Evolutionary conservation across 2,329 filamentous ascomycete species (phyloP).

Genomic region (Aspergillus persii): DNA sequence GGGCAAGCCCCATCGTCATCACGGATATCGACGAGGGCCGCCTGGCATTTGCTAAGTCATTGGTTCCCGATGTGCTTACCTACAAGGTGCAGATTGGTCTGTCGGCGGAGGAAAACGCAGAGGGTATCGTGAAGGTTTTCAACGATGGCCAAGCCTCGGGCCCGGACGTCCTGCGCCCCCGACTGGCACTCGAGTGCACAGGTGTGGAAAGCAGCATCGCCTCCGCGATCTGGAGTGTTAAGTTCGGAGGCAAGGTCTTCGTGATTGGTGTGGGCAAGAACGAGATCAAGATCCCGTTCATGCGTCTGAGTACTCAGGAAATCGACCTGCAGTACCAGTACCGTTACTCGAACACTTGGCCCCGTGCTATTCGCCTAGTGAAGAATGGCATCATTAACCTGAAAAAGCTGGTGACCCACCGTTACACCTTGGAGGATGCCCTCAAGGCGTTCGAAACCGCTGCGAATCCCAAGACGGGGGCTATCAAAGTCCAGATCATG

Average conservation of each 20-base stretch:
- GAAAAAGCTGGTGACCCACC: slow-evolving; percentile 80
- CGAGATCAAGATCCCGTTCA: slow-evolving; percentile 94
- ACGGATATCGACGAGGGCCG: slow-evolving; percentile 91
- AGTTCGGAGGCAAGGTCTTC: slow-evolving; percentile 96
- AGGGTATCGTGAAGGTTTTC: slow-evolving; percentile 66
- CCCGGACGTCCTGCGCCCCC: slow-evolving; percentile 67
- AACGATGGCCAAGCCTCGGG: slow-evolving; percentile 46
- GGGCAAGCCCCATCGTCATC: slow-evolving; percentile 86
- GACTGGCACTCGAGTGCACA: slow-evolving; percentile 85
- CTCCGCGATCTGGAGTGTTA: slow-evolving; percentile 81
- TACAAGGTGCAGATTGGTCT: slow-evolving; percentile 52
- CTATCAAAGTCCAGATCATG: slow-evolving; percentile 96
- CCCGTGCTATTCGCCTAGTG: slow-evolving; percentile 82
- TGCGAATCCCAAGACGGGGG: slow-evolving; percentile 81
- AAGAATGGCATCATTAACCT: slow-evolving; percentile 81
- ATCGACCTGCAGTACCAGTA: slow-evolving; percentile 97
- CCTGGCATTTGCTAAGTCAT: slow-evolving; percentile 77
- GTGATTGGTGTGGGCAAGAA: slow-evolving; percentile 94
- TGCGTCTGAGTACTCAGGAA: slow-evolving; percentile 85
- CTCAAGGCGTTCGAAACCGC: slow-evolving; percentile 87
- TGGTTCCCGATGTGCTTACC: slow-evolving; percentile 76
- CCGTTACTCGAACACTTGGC: slow-evolving; percentile 95
- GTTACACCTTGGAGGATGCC: slow-evolving; percentile 81
- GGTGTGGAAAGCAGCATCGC: slow-evolving; percentile 88
- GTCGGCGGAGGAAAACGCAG: slow-evolving; percentile 67